These are phyloP conservation scores for Paecilomyces niveus DNA, from an alignment of 2,329 filamentous ascomycete species.

Conservation along the genomic window DNA sequence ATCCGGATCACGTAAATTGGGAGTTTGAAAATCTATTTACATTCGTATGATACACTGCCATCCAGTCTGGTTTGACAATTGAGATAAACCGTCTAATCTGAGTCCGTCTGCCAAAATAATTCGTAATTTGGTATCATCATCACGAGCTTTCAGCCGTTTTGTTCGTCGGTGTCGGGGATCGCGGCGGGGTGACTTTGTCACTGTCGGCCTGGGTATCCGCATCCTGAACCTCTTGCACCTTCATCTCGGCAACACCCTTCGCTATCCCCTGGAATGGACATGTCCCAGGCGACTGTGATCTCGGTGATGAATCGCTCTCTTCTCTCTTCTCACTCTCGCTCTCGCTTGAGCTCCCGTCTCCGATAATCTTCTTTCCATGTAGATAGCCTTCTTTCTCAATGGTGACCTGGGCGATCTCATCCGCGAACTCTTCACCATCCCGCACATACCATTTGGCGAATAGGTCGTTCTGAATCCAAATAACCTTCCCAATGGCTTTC, in stretches of 20 bases:
- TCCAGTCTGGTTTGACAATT: not conserved
- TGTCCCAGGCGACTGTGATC: conserved; percentile 10
- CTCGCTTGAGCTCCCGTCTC: conserved; percentile 17
- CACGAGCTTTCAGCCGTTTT: not conserved
- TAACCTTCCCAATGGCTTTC: conserved; percentile 70
- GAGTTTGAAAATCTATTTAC: not conserved
- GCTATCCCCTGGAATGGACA: conserved; percentile 26
- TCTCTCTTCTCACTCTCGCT: conserved; percentile 18
- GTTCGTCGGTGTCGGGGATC: not conserved
- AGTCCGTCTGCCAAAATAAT: not conserved
- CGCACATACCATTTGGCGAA: conserved; percentile 76
- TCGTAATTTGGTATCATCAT: not conserved
- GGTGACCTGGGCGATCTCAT: conserved; percentile 38
- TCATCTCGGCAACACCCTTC: conserved; percentile 2
- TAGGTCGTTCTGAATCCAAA: conserved; percentile 84
- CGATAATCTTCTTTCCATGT: conserved; percentile 53
- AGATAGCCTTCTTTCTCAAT: conserved; percentile 59
- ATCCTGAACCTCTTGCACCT: not conserved
- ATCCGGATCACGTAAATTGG: not conserved
- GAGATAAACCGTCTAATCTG: not conserved
- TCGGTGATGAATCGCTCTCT: conserved; percentile 16
- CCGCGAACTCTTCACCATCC: conserved; percentile 56
- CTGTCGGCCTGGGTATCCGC: conserved; percentile 10
- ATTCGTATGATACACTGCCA: not conserved
- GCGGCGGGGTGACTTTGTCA: not conserved